A percentile compares a stretch with the other conserved stretches of the same genome.
Conservation (phyloP, 1,139 yeast genomes). For the Meyerozyma elateridarum region DNA sequence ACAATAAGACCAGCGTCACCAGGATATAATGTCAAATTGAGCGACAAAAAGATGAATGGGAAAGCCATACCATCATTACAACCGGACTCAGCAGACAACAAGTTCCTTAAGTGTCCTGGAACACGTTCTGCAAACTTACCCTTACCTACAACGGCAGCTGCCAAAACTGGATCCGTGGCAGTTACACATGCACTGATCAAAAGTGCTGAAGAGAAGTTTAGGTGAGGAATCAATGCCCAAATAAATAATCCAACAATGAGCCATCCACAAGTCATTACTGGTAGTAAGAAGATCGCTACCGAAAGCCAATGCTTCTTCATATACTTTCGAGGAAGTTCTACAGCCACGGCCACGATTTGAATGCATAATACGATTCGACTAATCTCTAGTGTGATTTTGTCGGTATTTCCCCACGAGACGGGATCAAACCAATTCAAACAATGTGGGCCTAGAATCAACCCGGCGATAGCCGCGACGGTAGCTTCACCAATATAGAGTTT, state of each 20-base stretch:
- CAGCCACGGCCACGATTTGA: constrained; percentile 97
- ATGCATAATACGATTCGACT: constrained; percentile 85
- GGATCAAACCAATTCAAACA: constrained; percentile 89
- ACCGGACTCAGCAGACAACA: constrained; percentile 90
- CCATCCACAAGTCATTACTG: constrained; percentile 97
- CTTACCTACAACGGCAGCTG: constrained; percentile 97
- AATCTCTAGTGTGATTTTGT: constrained; percentile 79
- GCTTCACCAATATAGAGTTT: constrained; percentile 91
- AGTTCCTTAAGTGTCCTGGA: constrained; percentile 91
- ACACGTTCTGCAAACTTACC: constrained; percentile 97
- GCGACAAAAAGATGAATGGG: constrained; percentile 80
- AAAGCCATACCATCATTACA: constrained; percentile 99
- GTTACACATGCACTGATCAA: constrained; percentile 90
- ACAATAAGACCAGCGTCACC: constrained; percentile 68
- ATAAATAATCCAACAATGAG: constrained; percentile 78
- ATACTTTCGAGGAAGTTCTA: constrained; percentile 89
- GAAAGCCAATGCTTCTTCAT: constrained; percentile 90
- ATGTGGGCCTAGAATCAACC: constrained; percentile 91
- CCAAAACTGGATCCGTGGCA: constrained; percentile 96
- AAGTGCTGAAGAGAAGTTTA: constrained; percentile 71
- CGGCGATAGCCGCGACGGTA: constrained; percentile 86
- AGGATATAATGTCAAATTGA: constrained; percentile 61
- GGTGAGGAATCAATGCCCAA: constrained; percentile 81
- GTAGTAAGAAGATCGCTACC: constrained; percentile 70
- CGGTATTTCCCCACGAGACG: constrained; percentile 84